A percentile compares a stretch with the other conserved stretches of the same genome.
Evolutionary conservation across 2,329 filamentous ascomycete genomes (phyloP).

Genomic region (Torrubiellomyces zombiae): DNA sequence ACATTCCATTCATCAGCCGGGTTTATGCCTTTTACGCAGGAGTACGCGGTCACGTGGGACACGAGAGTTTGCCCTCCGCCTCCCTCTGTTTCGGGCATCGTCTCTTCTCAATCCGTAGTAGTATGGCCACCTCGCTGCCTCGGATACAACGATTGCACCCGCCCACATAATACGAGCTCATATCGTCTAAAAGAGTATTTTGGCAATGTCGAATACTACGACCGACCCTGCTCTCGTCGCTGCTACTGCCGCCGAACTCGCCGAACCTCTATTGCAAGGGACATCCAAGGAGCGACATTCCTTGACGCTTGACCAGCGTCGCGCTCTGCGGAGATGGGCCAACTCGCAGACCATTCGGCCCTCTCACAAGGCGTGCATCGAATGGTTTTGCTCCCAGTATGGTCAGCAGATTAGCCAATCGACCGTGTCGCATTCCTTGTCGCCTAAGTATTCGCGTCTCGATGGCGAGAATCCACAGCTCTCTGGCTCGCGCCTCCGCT

Average conservation of each 20-base stretch:
- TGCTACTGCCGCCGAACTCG: conserved; percentile 14
- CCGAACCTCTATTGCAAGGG: conserved; percentile 3
- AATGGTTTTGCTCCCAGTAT: conserved; percentile 43
- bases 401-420: conserved; percentile 45
- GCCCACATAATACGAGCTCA: conserved; percentile 14
- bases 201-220: conserved; percentile 17
- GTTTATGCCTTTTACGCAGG: no score
- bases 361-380: conserved; percentile 44
- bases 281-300: conserved; percentile 36
- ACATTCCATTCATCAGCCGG: no score
- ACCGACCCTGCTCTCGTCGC: conserved; percentile 22
- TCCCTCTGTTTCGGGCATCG: no score
- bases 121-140: conserved; percentile 13
- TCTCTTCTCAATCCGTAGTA: no score
- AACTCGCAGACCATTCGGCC: conserved; percentile 38
- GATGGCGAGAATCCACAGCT: conserved; percentile 42
- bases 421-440: conserved; percentile 45
- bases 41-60: no score
- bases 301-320: conserved; percentile 44
- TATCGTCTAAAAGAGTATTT: conserved; percentile 10
- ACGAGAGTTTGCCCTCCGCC: no score
- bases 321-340: conserved; percentile 42
- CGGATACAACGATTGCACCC: conserved; percentile 24
- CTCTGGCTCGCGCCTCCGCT: conserved; percentile 43
- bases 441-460: conserved; percentile 43